Evolutionary conservation across 2,329 filamentous ascomycete species (phyloP).

Genomic region (Pyrenophora seminiperda): DNA sequence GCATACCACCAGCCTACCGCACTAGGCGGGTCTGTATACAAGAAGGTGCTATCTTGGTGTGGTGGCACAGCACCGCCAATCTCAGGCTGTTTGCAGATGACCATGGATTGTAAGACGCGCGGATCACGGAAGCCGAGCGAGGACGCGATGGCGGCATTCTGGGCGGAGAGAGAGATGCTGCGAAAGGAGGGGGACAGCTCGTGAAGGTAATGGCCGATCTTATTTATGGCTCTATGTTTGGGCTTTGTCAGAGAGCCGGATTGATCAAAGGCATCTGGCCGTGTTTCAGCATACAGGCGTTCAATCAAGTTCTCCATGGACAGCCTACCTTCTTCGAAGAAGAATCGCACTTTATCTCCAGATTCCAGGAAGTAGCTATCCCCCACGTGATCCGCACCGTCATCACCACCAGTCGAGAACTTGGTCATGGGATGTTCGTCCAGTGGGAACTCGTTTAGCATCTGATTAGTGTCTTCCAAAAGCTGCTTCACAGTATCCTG

Average conservation of each 20-base stretch:
- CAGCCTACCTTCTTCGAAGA: conserved; percentile 77
- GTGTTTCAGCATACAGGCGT: background rate
- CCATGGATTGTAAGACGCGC: conserved; percentile 86
- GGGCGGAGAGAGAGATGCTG: conserved; percentile 57
- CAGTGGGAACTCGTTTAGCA: conserved; percentile 79
- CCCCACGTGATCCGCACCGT: conserved; percentile 75
- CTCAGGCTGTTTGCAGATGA: conserved; percentile 97
- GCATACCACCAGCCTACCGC: conserved; percentile 98
- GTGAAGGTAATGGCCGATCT: conserved; percentile 59
- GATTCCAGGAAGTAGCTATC: conserved; percentile 92
- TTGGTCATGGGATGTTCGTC: conserved; percentile 87
- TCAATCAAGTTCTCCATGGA: background rate
- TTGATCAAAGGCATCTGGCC: conserved; percentile 73
- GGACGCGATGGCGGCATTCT: conserved; percentile 68
- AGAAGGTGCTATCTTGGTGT: conserved; percentile 90
- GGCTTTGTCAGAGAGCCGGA: conserved; percentile 72
- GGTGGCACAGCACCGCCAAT: conserved; percentile 90
- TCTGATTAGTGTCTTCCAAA: conserved; percentile 72
- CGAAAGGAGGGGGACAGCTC: conserved; percentile 56
- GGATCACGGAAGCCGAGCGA: conserved; percentile 77
- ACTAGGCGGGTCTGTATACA: conserved; percentile 86
- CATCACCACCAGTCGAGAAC: conserved; percentile 82
- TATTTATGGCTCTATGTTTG: conserved; percentile 83
- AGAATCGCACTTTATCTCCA: conserved; percentile 92
- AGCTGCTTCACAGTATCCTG: conserved; percentile 69